A percentile compares a stretch with the other conserved stretches of the same genome.
Conservation (phyloP, 148 eudicot species). For the Rhododendron williamsianum region DNA sequence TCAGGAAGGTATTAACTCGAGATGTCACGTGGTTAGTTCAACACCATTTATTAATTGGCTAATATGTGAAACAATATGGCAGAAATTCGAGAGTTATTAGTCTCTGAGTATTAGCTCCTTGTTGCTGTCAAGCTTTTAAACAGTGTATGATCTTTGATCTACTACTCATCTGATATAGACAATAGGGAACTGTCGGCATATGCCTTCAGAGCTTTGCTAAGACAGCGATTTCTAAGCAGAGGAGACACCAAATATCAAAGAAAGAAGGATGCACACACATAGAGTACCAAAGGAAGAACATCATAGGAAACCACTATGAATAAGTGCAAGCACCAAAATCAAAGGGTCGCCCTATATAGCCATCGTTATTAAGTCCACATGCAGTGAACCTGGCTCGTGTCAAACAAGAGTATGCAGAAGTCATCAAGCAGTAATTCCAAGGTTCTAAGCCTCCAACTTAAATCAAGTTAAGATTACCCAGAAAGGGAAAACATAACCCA, state of each 20-base stretch:
- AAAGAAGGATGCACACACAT: background rate
- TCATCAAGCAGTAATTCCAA: slow-evolving; percentile 5
- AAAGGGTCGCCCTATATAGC: background rate
- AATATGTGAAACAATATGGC: background rate
- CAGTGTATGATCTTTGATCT: background rate
- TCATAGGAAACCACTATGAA: background rate
- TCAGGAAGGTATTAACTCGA: background rate
- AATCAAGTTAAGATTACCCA: background rate
- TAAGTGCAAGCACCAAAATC: background rate
- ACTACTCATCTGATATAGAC: background rate
- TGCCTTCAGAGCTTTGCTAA: background rate
- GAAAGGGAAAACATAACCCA: background rate
- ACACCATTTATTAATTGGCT: background rate
- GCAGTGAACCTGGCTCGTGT: background rate
- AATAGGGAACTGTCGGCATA: background rate
- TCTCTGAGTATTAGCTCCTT: background rate
- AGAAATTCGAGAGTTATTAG: background rate
- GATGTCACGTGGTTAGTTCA: background rate
- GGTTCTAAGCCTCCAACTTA: background rate
- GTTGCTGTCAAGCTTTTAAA: background rate
- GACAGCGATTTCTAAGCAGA: background rate
- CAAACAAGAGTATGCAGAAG: background rate
- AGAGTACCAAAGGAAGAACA: background rate
- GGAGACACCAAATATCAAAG: background rate
- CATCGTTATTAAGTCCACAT: background rate